Base-by-base conservation (phyloP, 805 yeast genomes). In the Sugiyamaella qingdaonensis region DNA sequence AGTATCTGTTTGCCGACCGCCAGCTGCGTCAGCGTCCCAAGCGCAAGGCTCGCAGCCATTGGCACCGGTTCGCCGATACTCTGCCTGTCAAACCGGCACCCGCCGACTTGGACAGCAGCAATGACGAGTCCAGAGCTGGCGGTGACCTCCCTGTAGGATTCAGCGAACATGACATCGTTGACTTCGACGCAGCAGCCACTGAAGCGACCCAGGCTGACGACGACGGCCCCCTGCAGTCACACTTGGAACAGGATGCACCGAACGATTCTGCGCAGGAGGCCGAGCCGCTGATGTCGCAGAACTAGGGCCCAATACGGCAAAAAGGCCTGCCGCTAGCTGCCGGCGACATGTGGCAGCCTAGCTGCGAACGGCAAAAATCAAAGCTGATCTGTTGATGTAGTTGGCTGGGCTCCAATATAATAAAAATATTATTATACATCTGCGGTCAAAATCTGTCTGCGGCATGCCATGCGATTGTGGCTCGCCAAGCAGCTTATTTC, bases 381-480 rank as follows among this genome's bases (percentile, higher is more conserved):
- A 18, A 18, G 18, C 46, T 31, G 46, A 42, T 42, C 46, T 42
- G 32, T 27, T n/a, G 37, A 34, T 14, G 37, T 34, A 34, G n/a
- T 24, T 24, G 29, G 16, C 37, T n/a, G 37, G 37, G 37, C 8
- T 4, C 37, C 3, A 34, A 34, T 14, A 34, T n/a, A 34, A 34
- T 34, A 34, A n/a, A n/a, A 34, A 24, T 24, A 4, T 4, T 24
- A 24, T 24, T 24, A 24, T 24, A 24, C 16, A 34, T 34, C 8
- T 34, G 10, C n/a, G 37, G 16, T 4, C 16, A 4, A n/a, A 34
- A n/a, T 34, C n/a, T 34, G 16, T 13, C 37, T 34, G 37, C 37
- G 37, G 37, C 37, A 34, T 4, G 37, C 10, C 10, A 34, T 34
- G 37, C 37, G 3, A 9, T 34, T 14, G 16, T 34, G 37, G 10